phyloP scores from a whole-genome alignment of 1,284 basidiomycete genomes.

The Puccinia horiana region DNA sequence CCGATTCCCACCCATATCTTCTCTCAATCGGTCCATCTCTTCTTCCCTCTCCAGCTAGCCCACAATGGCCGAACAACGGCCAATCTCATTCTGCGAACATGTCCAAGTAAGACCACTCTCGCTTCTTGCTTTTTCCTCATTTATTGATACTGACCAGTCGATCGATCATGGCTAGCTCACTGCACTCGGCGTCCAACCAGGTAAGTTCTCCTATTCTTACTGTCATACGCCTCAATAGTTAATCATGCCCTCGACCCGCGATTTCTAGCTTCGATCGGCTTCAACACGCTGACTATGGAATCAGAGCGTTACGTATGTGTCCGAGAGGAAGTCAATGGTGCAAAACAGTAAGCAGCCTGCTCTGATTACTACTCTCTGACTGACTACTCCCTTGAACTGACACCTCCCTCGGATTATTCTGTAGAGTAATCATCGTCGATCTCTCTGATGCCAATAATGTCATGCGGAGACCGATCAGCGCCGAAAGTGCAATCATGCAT shows the following conservation, averaged over 20 bases:
- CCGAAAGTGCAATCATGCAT: constrained; percentile 99
- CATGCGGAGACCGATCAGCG: constrained; percentile 91
- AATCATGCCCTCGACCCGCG: background rate
- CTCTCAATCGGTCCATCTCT: background rate
- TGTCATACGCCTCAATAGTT: background rate
- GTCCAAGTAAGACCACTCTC: constrained; percentile 58
- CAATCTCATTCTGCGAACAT: constrained; percentile 61
- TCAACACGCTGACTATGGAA: constrained; percentile 93
- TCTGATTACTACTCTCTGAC: background rate
- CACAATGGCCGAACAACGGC: constrained; percentile 46
- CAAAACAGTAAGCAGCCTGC: constrained; percentile 70
- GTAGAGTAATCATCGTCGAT: constrained; percentile 85
- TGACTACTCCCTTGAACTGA: background rate
- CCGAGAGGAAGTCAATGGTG: constrained; percentile 82
- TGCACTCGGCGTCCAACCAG: constrained; percentile 88
- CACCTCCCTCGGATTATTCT: constrained; percentile 7
- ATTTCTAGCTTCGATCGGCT: constrained; percentile 77
- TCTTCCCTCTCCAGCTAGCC: background rate
- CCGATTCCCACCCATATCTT: background rate
- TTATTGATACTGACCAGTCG: background rate
- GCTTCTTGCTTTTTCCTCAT: background rate
- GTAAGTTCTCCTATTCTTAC: background rate
- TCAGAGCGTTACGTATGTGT: constrained; percentile 96
- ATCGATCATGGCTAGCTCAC: constrained; percentile 71
- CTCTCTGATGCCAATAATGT: constrained; percentile 93